Evolutionary conservation across 495 filamentous ascomycete genomes (phyloP).

Genomic region (Glarea lozoyensis): DNA sequence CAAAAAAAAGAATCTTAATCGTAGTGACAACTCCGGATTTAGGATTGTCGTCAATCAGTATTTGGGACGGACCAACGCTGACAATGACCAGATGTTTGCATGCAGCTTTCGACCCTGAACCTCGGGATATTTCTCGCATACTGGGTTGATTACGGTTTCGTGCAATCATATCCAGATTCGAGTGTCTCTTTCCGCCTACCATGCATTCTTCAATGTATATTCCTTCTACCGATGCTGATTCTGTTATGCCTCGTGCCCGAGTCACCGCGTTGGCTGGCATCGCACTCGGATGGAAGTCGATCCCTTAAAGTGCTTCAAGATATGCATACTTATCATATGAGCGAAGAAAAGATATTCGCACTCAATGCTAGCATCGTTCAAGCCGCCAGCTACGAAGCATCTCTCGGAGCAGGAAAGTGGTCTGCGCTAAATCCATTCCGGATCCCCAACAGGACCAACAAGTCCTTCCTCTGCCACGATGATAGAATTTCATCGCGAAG

Average conservation of each 20-base stretch:
- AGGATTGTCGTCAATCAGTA: too few relatives aligned
- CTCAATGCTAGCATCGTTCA: slow-evolving; percentile 20
- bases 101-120: slow-evolving; percentile 63
- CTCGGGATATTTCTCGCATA: slow-evolving; percentile 39
- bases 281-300: slow-evolving; percentile 28
- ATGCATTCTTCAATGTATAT: slow-evolving; percentile 62
- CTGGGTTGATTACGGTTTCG: slow-evolving; percentile 42
- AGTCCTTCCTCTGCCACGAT: slow-evolving; percentile 19
- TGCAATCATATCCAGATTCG: slow-evolving; percentile 44
- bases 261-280: slow-evolving; percentile 35
- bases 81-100: slow-evolving; percentile 57
- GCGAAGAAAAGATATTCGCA: slow-evolving; percentile 7
- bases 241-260: slow-evolving; percentile 56
- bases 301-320: slow-evolving; percentile 28
- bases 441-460: too few relatives aligned
- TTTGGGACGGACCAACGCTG: too few relatives aligned
- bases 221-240: slow-evolving; percentile 49
- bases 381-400: slow-evolving; percentile 16
- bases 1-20: too few relatives aligned
- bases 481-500: slow-evolving; percentile 22
- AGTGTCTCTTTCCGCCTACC: slow-evolving; percentile 66
- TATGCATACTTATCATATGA: slow-evolving; percentile 20
- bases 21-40: too few relatives aligned
- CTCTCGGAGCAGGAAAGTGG: slow-evolving; percentile 21
- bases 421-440: too few relatives aligned